A percentile compares a stretch with the other conserved stretches of the same genome.
phyloP scores from a whole-genome alignment of 495 filamentous ascomycete genomes.

The Filosporella fistucella region DNA sequence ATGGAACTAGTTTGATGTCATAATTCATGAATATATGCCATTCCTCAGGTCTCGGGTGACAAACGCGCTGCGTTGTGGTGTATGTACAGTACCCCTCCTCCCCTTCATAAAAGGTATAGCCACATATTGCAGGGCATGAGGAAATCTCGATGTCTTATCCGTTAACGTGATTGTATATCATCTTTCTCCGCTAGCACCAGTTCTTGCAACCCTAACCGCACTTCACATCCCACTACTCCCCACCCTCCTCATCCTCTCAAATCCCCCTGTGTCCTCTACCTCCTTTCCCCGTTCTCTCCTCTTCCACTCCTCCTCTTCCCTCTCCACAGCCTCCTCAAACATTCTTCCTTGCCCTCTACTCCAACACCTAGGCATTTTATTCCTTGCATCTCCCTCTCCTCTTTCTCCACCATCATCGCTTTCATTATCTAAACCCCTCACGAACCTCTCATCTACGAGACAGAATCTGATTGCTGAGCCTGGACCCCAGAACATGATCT shows the following conservation, averaged over 20 bases:
- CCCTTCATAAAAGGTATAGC: no score
- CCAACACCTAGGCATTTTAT: constrained; percentile 18
- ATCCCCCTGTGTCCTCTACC: constrained; percentile 12
- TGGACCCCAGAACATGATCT: constrained; percentile 90
- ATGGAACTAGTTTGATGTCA: no score
- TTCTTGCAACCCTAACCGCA: no score
- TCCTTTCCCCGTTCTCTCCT: constrained; percentile 1
- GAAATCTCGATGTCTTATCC: no score
- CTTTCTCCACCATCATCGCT: neutral
- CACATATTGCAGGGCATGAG: no score
- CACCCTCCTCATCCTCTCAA: constrained; percentile 8
- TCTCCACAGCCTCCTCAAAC: constrained; percentile 47
- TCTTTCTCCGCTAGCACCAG: no score
- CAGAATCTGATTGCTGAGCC: constrained; percentile 56
- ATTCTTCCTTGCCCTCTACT: constrained; percentile 45
- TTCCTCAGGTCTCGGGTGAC: no score
- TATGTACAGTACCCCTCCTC: no score
- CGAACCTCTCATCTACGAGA: constrained; percentile 20
- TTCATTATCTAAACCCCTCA: no score
- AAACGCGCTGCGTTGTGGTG: no score
- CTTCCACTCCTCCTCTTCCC: constrained; percentile 44
- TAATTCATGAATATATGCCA: no score
- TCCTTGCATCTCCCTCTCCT: constrained; percentile 3
- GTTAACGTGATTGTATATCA: no score
- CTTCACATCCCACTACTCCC: constrained; percentile 7